phyloP scores from a whole-genome alignment of 306 rosid genomes.

The Carpinus fangiana region DNA sequence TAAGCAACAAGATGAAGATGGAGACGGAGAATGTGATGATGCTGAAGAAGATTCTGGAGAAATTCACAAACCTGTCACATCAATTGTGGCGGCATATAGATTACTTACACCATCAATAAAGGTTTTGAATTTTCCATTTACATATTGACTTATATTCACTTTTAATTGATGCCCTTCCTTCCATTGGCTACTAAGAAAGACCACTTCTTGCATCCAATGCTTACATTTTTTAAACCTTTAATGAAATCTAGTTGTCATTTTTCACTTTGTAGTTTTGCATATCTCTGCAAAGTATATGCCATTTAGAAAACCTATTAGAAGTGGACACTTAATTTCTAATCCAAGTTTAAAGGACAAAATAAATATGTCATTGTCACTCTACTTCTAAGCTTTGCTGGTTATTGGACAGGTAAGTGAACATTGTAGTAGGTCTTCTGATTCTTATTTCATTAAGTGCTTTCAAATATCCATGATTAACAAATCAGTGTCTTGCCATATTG shows the following conservation, averaged over 20 bases:
- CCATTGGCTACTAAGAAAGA: neutral
- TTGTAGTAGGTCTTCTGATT: neutral
- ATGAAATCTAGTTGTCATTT: neutral
- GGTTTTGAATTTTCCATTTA: slow-evolving; percentile 33
- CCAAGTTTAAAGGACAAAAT: neutral
- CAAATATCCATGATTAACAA: neutral
- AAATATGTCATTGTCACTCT: neutral
- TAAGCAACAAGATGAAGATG: slow-evolving; percentile 44
- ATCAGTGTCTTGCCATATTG: neutral
- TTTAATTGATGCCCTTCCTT: neutral
- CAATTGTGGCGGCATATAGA: slow-evolving; percentile 64
- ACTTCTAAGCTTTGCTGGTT: neutral
- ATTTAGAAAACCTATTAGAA: too few relatives aligned
- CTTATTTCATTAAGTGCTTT: neutral
- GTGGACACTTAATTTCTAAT: too few relatives aligned
- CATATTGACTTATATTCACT: neutral
- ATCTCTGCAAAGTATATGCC: too few relatives aligned
- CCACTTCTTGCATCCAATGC: neutral
- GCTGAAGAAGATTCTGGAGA: slow-evolving; percentile 41
- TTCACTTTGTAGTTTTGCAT: neutral
- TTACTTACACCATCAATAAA: slow-evolving; percentile 87
- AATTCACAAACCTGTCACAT: slow-evolving; percentile 62
- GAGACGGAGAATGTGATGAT: slow-evolving; percentile 56
- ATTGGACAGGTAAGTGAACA: neutral
- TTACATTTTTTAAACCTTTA: neutral